Conservation (phyloP, 163 green algal genomes). For the Chlorella variabilis region DNA sequence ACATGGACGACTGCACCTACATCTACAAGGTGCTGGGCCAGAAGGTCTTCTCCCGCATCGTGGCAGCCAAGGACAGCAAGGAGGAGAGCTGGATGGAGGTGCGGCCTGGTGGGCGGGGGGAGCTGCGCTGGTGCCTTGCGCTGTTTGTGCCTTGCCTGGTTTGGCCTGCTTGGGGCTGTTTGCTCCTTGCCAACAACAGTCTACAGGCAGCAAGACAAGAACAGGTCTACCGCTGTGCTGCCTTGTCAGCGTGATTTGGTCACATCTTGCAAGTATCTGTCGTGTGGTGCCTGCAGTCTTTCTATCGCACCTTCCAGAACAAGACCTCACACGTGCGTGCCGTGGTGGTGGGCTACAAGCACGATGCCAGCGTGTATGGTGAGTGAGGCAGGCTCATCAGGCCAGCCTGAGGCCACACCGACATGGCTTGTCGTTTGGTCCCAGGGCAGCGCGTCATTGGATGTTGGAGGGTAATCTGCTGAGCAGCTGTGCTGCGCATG, state of each 20-base stretch:
- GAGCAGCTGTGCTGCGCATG: too few relatives aligned
- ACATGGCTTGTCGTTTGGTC: too few relatives aligned
- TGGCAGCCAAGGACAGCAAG: conserved; percentile 32
- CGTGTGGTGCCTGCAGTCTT: conserved; percentile 21
- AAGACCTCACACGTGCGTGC: conserved; percentile 50
- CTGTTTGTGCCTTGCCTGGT: neutral
- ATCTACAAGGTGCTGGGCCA: conserved; percentile 82
- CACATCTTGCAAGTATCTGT: neutral
- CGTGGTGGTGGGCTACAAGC: conserved; percentile 80
- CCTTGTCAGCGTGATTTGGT: too few relatives aligned
- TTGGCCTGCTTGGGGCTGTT: too few relatives aligned
- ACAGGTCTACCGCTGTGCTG: too few relatives aligned
- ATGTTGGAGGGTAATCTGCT: too few relatives aligned
- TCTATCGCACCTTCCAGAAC: conserved; percentile 47
- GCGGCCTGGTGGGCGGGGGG: neutral
- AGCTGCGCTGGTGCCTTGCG: neutral
- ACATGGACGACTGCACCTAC: conserved; percentile 81
- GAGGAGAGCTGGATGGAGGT: conserved; percentile 59
- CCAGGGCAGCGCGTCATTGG: too few relatives aligned
- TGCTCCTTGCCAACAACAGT: too few relatives aligned
- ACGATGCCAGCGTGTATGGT: conserved; percentile 84
- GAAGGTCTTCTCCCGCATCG: conserved; percentile 73
- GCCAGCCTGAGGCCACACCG: too few relatives aligned
- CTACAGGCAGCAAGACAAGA: too few relatives aligned
- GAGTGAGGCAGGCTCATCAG: neutral